Evolutionary conservation across 139 green algal genomes (phyloP), one percentile per base, ranked within the genome.

Genomic region (Zygnema circumcarinatum): DNA sequence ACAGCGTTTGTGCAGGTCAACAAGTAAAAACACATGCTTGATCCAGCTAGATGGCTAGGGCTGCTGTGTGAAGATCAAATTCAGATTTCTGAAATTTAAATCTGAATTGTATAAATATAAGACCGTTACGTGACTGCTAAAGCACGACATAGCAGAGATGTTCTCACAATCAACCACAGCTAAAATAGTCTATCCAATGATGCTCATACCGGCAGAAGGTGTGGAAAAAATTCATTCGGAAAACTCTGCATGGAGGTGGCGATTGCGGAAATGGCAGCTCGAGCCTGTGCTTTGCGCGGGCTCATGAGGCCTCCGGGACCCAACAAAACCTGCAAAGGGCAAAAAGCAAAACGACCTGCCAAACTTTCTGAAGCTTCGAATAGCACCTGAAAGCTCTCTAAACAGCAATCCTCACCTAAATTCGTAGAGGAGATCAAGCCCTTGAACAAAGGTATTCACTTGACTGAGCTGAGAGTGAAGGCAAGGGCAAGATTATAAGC

Each of bases 161-260:
- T n/a, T n/a, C n/a, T n/a, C n/a, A n/a, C n/a, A n/a, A n/a, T n/a
- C n/a, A n/a, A n/a, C n/a, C n/a, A n/a, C n/a, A n/a, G n/a, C n/a
- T n/a, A n/a, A n/a, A n/a, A n/a, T n/a, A n/a, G n/a, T n/a, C n/a
- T n/a, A n/a, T n/a, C n/a, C n/a, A n/a, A n/a, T n/a, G n/a, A n/a
- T n/a, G n/a, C n/a, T n/a, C 35, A 40, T 85, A 88, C 82, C 33
- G 67, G 31, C 29, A 83, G 53, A 3, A 89, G 84, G 29, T 89
- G 78, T n/a, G 83, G 78, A 31, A 81, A 89, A n/a, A 89, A 88
- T 38, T 89, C 76, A 7, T 16, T 3, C 22, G 84, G 84, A 11
- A 89, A 79, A 32, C 32, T 47, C 1, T 79, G 76, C 84, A 89
- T 89, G 40, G 40, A 35, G 1, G 84, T 79, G n/a, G 52, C 81